Evolutionary conservation across 1,284 basidiomycete species (phyloP), one percentile per base, ranked within the genome.

Genomic region (Mycena citricolor): DNA sequence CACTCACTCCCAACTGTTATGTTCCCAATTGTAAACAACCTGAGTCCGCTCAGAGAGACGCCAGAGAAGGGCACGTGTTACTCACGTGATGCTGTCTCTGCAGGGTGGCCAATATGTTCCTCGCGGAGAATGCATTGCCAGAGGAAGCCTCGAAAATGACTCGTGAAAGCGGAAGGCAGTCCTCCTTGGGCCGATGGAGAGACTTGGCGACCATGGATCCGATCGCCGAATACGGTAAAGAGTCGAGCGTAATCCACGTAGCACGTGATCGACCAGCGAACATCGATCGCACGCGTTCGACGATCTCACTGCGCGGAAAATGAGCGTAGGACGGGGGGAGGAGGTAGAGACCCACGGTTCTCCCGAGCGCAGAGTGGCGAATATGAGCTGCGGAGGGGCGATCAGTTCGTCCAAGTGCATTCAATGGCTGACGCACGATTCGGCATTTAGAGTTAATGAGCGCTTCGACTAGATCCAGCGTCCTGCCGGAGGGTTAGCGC

Each of bases 181-280:
- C 79, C 25, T 81, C 79, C 55, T 75, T 76, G 2, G 67, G 51
- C n/a, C 79, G 70, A 47, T 77, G 81, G 14, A 86, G 63, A 0
- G 82, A 79, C 44, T 76, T 77, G 2, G 82, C 75, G 3, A 83
- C 77, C 25, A 85, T 64, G 8, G 68, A 66, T 1, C 76, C 73
- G 24, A 85, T 70, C 0, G 81, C 78, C 4, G 71, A 58, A 44
- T 73, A 77, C 13, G 67, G 64, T 24, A 86, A 61, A 2, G 81
- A 79, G 52, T 83, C 79, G 17, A 85, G 64, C 25, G 67, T 68
- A 26, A 86, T 79, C 81, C 82, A 85, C 6, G 80, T 83, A 5
- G 76, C 74, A 17, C 70, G 67, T 8, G 79, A 70, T 36, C 74
- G 69, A 44, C 65, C 75, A 7, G 68, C 65, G 57, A 84, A 83